Percentiles rank a stretch among this genome's conserved stretches.
These are phyloP conservation scores for Mayamaea pseudoterrestris DNA, from an alignment of 108 stramenopile species.

Conservation along the genomic window DNA sequence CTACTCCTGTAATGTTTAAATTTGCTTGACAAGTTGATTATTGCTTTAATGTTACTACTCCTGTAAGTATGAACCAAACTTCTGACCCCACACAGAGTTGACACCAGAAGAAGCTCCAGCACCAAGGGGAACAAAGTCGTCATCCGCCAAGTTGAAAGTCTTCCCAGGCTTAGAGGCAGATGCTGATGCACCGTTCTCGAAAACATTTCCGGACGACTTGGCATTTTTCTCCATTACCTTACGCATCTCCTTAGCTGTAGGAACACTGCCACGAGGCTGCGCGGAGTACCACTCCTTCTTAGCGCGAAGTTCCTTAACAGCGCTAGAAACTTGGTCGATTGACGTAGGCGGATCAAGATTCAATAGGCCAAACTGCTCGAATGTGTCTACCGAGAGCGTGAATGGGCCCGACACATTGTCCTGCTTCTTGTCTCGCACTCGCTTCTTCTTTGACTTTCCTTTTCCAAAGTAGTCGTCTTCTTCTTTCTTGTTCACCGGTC, in stretches of 20 bases:
- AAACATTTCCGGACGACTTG: background rate
- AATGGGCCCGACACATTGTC: slow-evolving; percentile 36
- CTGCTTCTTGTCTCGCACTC: slow-evolving; percentile 41
- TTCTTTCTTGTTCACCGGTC: slow-evolving; percentile 52
- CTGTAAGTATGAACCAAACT: slow-evolving; percentile 8
- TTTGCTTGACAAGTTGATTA: background rate
- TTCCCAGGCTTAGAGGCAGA: slow-evolving; percentile 19
- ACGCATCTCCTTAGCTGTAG: slow-evolving; percentile 80
- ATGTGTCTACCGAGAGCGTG: slow-evolving; percentile 69
- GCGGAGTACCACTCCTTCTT: slow-evolving; percentile 89
- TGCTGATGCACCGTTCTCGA: slow-evolving; percentile 5
- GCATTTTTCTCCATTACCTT: slow-evolving; percentile 60
- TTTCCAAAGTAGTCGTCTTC: slow-evolving; percentile 65
- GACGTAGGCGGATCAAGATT: slow-evolving; percentile 66
- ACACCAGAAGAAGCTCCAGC: slow-evolving; percentile 25
- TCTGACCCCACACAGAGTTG: slow-evolving; percentile 43
- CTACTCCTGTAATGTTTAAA: background rate
- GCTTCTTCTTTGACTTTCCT: slow-evolving; percentile 61
- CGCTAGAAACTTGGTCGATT: slow-evolving; percentile 52
- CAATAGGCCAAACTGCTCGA: slow-evolving; percentile 79
- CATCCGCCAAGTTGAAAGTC: slow-evolving; percentile 40
- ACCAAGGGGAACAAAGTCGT: slow-evolving; percentile 70
- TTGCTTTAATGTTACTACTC: background rate
- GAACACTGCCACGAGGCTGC: slow-evolving; percentile 85
- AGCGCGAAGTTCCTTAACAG: slow-evolving; percentile 77